Evolutionary conservation across 1,284 basidiomycete species (phyloP), one percentile per base, ranked within the genome.

Genomic region (Apiotrichum siamense): DNA sequence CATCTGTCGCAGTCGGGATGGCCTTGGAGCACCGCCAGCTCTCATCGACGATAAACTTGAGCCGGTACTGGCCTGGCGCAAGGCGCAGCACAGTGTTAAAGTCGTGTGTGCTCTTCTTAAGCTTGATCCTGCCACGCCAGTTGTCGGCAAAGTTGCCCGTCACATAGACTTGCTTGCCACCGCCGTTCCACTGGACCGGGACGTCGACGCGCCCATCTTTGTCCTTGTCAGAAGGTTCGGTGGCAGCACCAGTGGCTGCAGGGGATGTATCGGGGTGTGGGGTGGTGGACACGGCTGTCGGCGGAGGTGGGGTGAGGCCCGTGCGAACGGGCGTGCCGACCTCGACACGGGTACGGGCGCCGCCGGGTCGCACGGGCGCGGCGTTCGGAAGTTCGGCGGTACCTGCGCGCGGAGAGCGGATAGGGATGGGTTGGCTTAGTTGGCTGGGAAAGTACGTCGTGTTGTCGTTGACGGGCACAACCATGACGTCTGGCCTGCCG

Each of bases 31-130:
- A 80, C 53, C 85, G 83, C 85, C 87, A 92, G 46, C 85, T 81
- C 52, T 89, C 87, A 72, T 98, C 96, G 54, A 98, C 90, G 60
- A 97, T 83, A 77, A 97, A 98, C 60, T 93, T 91, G 68, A 97
- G 81, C 55, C 94, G 88, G 69, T 98, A 93, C 2, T 92, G 93
- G 21, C 94, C 96, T 0, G 93, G 91, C 13, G 84, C 82, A 3
- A 96, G 80, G 17, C 75, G 70, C 36, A 80, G 66, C 29, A 77
- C 65, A 0, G 69, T 68, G 53, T 68, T 66, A 45, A 78, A 78
- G 55, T 77, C 76, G 47, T 76, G 71, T n/a, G 70, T 72, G 50
- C 72, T 73, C 53, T 71, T 72, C 57, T 70, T 71, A 45, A 79
- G 59, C 66, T 77, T 77, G 55, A 78, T 72, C 55, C 79, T 75